Percentiles rank a stretch among this genome's conserved stretches.
Conservation (phyloP, 2,329 filamentous ascomycete species). For the Aspergillus tamarii region DNA sequence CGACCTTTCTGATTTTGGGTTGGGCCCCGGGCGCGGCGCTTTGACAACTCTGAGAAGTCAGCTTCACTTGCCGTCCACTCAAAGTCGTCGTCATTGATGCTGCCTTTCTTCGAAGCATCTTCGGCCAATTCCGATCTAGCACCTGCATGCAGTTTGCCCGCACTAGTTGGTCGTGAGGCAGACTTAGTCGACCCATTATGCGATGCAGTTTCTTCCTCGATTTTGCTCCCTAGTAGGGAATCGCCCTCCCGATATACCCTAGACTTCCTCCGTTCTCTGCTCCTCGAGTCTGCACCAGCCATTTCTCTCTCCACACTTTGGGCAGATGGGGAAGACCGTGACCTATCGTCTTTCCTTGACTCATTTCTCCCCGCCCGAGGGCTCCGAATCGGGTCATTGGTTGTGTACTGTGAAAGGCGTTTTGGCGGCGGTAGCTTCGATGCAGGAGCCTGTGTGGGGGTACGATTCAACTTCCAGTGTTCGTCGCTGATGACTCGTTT, state of each 20-base stretch:
- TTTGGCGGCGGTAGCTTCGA: slow-evolving; percentile 47
- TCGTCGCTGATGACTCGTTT: slow-evolving; percentile 93
- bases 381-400: slow-evolving; percentile 32
- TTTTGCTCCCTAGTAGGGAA: slow-evolving; percentile 24
- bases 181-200: slow-evolving; percentile 24
- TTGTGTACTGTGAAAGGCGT: slow-evolving; percentile 46
- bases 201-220: slow-evolving; percentile 21
- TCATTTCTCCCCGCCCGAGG: slow-evolving; percentile 33
- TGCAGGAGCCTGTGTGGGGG: slow-evolving; percentile 45
- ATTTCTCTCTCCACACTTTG: slow-evolving; percentile 33
- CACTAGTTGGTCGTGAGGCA: slow-evolving; percentile 26
- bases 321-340: slow-evolving; percentile 26
- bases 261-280: slow-evolving; percentile 29
- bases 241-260: slow-evolving; percentile 26
- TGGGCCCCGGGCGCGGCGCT: slow-evolving; percentile 37
- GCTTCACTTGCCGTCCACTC: slow-evolving; percentile 44
- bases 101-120: slow-evolving; percentile 29
- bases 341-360: slow-evolving; percentile 28
- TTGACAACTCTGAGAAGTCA: slow-evolving; percentile 44
- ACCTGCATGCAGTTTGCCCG: slow-evolving; percentile 27
- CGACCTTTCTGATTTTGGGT: slow-evolving; percentile 18
- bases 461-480: slow-evolving; percentile 70
- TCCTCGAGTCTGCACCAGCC: slow-evolving; percentile 27
- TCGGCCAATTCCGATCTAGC: slow-evolving; percentile 28
- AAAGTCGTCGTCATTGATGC: slow-evolving; percentile 33